Conservation (phyloP, 2,329 filamentous ascomycete species). For the Tolypocladium nubicola region DNA sequence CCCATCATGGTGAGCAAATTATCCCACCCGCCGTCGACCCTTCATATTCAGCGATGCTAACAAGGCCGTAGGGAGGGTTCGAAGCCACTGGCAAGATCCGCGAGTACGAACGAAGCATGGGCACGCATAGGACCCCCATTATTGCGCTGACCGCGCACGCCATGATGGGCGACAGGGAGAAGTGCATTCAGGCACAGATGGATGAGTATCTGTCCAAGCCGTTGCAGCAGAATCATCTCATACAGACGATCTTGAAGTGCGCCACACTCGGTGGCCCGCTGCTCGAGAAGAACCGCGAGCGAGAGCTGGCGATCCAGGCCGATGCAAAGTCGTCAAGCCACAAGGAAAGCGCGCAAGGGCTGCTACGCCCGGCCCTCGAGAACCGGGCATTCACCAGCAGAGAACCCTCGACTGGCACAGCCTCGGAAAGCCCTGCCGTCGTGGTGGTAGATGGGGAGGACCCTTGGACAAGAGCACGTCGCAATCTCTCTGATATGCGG, state of each 20-base stretch:
- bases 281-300: conserved; percentile 63
- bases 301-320: conserved; percentile 41
- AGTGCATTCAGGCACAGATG: conserved; percentile 98
- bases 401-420: conserved; percentile 43
- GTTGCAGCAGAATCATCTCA: conserved; percentile 91
- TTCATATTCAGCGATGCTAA: conserved; percentile 20
- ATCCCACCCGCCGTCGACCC: neutral
- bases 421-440: conserved; percentile 52
- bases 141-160: conserved; percentile 95
- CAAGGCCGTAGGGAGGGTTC: conserved; percentile 65
- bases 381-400: conserved; percentile 59
- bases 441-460: conserved; percentile 32
- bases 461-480: conserved; percentile 41
- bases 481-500: conserved; percentile 27
- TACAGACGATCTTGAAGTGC: conserved; percentile 95
- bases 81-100: conserved; percentile 95
- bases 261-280: conserved; percentile 80
- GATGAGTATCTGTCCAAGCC: conserved; percentile 98
- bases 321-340: conserved; percentile 35
- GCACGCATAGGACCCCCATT: conserved; percentile 78
- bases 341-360: conserved; percentile 23
- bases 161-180: conserved; percentile 96
- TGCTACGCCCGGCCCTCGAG: conserved; percentile 33
- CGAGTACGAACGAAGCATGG: conserved; percentile 79
- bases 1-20: conserved; percentile 73